Percentiles rank a stretch among this genome's conserved stretches.
Evolutionary conservation across 768 basidiomycete genomes (phyloP).

Genomic region (Termitomyces heimii): DNA sequence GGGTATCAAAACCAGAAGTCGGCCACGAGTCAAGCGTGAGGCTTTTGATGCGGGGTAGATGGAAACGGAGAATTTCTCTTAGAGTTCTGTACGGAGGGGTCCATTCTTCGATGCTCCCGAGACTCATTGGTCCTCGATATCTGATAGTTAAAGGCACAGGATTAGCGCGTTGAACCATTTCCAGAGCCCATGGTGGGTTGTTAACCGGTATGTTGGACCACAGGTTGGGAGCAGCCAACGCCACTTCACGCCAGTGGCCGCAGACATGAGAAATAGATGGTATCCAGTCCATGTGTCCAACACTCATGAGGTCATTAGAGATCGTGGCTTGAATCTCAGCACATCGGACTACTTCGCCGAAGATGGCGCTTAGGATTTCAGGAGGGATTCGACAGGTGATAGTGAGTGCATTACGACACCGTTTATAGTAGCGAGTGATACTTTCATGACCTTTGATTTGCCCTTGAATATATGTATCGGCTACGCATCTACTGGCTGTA

Average conservation of each 20-base stretch:
- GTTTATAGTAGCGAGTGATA: neutral
- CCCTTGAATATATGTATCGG: neutral
- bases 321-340: no score
- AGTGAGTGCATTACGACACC: neutral
- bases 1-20: neutral
- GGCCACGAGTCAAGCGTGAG: neutral
- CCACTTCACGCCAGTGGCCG: neutral
- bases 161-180: neutral
- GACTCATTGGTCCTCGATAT: neutral
- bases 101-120: neutral
- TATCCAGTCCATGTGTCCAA: neutral
- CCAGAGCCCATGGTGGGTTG: neutral
- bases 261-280: neutral
- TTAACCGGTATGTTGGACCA: neutral
- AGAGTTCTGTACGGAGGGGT: neutral
- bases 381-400: neutral
- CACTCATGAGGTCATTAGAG: no score
- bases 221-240: neutral
- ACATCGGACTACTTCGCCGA: neutral
- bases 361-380: neutral
- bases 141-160: neutral
- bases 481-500: neutral
- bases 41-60: neutral
- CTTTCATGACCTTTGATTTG: neutral
- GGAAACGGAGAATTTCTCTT: neutral